These are phyloP conservation scores for Leccinum uliginosum DNA, from an alignment of 768 basidiomycete species.

Conservation along the genomic window DNA sequence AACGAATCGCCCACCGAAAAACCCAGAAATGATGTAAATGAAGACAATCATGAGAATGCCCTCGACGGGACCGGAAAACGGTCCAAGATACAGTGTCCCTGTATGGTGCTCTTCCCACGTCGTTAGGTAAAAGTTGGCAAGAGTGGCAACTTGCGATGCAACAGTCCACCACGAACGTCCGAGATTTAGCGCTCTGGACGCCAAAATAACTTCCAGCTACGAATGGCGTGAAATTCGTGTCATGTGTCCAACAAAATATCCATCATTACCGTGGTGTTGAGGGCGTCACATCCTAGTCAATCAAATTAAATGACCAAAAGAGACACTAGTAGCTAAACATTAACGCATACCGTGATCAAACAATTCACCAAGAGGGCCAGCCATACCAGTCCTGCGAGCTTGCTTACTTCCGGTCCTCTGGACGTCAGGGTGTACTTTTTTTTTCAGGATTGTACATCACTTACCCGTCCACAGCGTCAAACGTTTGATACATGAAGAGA, in stretches of 20 bases:
- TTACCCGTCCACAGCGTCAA: constrained; percentile 88
- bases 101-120: constrained; percentile 90
- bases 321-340: background rate
- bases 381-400: constrained; percentile 92
- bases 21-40: constrained; percentile 76
- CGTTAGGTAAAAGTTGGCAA: constrained; percentile 69
- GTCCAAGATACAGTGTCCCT: constrained; percentile 85
- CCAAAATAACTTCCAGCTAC: constrained; percentile 84
- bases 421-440: constrained; percentile 6
- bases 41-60: constrained; percentile 83
- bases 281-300: constrained; percentile 73
- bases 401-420: constrained; percentile 62
- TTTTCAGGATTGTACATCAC: constrained; percentile 12
- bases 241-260: background rate
- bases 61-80: constrained; percentile 94
- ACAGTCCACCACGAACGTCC: constrained; percentile 98
- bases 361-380: constrained; percentile 96
- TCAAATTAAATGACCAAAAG: background rate
- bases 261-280: constrained; percentile 81
- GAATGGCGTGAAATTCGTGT: background rate
- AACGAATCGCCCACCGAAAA: constrained; percentile 49
- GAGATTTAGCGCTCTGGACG: constrained; percentile 80
- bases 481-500: constrained; percentile 85
- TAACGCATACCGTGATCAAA: constrained; percentile 83
- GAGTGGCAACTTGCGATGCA: constrained; percentile 66